These are phyloP conservation scores for Tricharina praecox DNA, from an alignment of 495 filamentous ascomycete genomes.

Conservation along the genomic window DNA sequence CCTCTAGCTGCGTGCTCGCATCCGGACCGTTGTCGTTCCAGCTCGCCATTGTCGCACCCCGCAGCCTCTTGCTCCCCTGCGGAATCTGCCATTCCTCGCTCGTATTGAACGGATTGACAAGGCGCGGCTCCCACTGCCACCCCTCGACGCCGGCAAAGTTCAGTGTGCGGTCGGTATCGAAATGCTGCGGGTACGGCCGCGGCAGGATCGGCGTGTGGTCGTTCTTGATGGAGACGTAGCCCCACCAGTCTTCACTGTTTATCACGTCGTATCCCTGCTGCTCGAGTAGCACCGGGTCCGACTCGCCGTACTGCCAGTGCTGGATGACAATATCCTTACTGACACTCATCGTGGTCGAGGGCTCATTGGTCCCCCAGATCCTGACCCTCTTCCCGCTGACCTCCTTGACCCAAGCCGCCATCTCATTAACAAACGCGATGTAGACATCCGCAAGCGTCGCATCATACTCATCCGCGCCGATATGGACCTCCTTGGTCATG, in stretches of 20 bases:
- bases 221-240: constrained; percentile 39
- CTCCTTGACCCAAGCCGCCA: constrained; percentile 31
- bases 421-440: constrained; percentile 38
- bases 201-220: constrained; percentile 37
- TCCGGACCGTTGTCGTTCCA: constrained; percentile 44
- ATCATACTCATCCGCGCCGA: constrained; percentile 43
- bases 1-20: constrained; percentile 39
- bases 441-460: constrained; percentile 35
- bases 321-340: constrained; percentile 35
- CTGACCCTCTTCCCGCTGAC: constrained; percentile 31
- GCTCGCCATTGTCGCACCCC: constrained; percentile 37
- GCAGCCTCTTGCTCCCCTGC: constrained; percentile 26
- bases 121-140: constrained; percentile 37
- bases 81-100: constrained; percentile 29
- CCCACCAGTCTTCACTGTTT: constrained; percentile 43
- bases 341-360: constrained; percentile 26
- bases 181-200: constrained; percentile 38
- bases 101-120: constrained; percentile 34
- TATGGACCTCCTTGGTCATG: constrained; percentile 39
- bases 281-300: constrained; percentile 34
- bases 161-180: constrained; percentile 34
- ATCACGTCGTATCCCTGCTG: constrained; percentile 32
- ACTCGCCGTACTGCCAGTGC: constrained; percentile 43
- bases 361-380: constrained; percentile 40
- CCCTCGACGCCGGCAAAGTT: constrained; percentile 31